Conservation (phyloP, 2,329 filamentous ascomycete genomes). For the Neonectria coccinea region DNA sequence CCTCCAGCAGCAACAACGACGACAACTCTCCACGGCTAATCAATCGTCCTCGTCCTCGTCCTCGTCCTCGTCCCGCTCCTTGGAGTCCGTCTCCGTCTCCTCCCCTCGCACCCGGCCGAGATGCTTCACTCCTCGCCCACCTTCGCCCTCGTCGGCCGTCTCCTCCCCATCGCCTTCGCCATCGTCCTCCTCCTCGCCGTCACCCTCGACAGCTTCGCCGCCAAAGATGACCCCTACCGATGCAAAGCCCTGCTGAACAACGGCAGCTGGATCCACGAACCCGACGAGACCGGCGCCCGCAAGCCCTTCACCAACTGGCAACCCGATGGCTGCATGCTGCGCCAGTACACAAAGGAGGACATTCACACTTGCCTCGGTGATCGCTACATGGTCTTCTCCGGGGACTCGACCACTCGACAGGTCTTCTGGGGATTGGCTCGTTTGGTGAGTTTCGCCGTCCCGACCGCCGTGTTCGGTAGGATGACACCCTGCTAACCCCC, state of each 20-base stretch:
- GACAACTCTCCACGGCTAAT: neutral
- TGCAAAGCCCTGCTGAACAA: slow-evolving; percentile 63
- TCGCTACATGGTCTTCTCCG: slow-evolving; percentile 68
- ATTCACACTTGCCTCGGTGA: slow-evolving; percentile 64
- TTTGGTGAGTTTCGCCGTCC: slow-evolving; percentile 38
- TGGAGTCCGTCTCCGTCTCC: neutral
- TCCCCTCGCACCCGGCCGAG: slow-evolving; percentile 11
- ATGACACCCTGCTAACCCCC: slow-evolving; percentile 11
- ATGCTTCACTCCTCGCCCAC: slow-evolving; percentile 31
- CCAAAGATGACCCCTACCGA: slow-evolving; percentile 60
- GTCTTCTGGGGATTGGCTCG: slow-evolving; percentile 66
- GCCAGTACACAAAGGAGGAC: slow-evolving; percentile 64
- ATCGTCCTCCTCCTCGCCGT: slow-evolving; percentile 33
- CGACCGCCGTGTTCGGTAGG: no score
- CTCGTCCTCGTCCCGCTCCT: neutral
- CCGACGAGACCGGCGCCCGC: slow-evolving; percentile 44
- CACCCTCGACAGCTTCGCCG: slow-evolving; percentile 28
- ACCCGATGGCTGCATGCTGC: slow-evolving; percentile 69
- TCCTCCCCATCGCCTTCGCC: slow-evolving; percentile 38
- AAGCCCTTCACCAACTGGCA: slow-evolving; percentile 65
- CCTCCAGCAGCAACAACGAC: neutral
- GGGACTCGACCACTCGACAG: slow-evolving; percentile 70
- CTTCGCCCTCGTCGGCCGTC: slow-evolving; percentile 27
- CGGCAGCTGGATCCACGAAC: slow-evolving; percentile 62
- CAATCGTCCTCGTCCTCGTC: neutral